Conservation (phyloP, 345 rosid species). For the Salix brachista region DNA sequence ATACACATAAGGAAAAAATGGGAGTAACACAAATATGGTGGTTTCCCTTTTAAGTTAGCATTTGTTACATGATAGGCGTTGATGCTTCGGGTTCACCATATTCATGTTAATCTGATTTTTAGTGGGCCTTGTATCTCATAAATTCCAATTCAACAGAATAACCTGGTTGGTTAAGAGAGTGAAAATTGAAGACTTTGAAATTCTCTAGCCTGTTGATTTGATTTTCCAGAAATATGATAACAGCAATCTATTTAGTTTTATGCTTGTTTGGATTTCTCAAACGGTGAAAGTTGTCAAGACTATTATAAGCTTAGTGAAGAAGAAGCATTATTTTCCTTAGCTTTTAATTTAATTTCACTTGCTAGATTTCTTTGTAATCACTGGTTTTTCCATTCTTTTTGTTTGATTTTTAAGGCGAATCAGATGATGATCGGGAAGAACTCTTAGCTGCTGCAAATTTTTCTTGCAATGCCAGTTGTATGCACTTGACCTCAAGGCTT, state of each 20-base stretch:
- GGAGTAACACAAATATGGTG: background rate
- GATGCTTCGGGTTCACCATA: background rate
- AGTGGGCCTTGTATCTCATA: background rate
- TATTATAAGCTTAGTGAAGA: background rate
- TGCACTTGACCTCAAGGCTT: conserved; percentile 6
- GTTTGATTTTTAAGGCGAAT: conserved; percentile 35
- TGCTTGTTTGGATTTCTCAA: background rate
- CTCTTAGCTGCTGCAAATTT: conserved; percentile 46
- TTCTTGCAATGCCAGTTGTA: conserved; percentile 48
- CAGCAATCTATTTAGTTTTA: background rate
- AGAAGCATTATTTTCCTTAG: background rate
- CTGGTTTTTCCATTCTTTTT: background rate
- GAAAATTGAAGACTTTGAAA: background rate
- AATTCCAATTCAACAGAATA: background rate
- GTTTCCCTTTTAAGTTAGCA: background rate
- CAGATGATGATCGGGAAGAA: conserved; percentile 54
- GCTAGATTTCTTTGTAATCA: background rate
- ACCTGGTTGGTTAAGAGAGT: background rate
- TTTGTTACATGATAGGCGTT: background rate
- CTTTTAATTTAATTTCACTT: background rate
- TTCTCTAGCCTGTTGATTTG: background rate
- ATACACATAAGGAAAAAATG: background rate
- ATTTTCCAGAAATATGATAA: background rate
- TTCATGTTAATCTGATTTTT: background rate
- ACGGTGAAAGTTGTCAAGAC: background rate